Base-by-base conservation (phyloP, 495 filamentous ascomycete species). In the Aspergillus hancockii region DNA sequence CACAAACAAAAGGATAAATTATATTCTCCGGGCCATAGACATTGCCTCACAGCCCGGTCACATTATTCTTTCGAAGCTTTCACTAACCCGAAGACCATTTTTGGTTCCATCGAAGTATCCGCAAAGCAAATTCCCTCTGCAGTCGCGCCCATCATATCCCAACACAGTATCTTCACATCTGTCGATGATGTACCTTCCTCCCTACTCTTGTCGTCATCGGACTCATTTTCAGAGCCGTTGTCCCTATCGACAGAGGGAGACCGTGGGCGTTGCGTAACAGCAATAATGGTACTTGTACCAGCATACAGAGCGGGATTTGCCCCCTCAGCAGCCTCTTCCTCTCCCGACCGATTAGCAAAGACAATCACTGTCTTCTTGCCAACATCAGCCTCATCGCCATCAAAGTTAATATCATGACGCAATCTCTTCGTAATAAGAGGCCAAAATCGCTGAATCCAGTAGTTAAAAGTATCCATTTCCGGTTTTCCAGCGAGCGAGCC, bases 361-460 rank as follows among this genome's bases (percentile, higher is more conserved):
- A 96, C 85, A 13, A 96, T 81, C 52, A 95, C 83, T 38, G 90
- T 81, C 64, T 90, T 88, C 59, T 70, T 79, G 18, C 61, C 66
- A 4, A 54, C 28, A 36, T 55, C 57, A 19, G 56, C 49, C 16
- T 55, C 45, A 56, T 58, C 50, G 1, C 55, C 63, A 51, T 73
- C 71, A 18, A 67, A 23, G 40, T 73, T 70, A n/a, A 46, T 46
- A 8, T 59, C 49, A 59, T 75, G 78, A 22, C 80, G 75, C 46
- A 81, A 77, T 41, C 75, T 68, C 52, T 67, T 66, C 43, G 79
- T 73, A 13, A 93, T 77, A 0, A 97, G 66, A 2, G 93, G 93
- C 66, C 86, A 82, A 41, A 97, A 78, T 45, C 93, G 79, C 62
- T 87, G 85, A n/a, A 95, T 74, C 94, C 94, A 98, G 73, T 97